A percentile compares a stretch with the other conserved stretches of the same genome.
These are phyloP conservation scores for Candida sphagnicola DNA, from an alignment of 805 yeast species.

Conservation along the genomic window DNA sequence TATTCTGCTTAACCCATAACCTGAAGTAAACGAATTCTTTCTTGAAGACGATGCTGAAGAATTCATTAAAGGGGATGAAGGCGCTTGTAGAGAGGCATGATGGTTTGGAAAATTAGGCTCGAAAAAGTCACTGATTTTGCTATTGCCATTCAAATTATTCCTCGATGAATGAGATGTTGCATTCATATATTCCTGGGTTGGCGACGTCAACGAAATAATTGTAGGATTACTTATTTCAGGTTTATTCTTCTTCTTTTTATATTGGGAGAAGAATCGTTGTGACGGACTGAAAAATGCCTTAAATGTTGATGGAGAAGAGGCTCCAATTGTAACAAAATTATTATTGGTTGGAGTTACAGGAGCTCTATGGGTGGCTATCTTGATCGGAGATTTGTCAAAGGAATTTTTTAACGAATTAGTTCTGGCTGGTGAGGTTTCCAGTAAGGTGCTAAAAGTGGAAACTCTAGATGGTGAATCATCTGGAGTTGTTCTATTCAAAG, in stretches of 20 bases:
- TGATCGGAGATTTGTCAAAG: constrained; percentile 1
- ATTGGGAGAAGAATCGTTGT: constrained; percentile 27
- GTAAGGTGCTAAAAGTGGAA: not conserved
- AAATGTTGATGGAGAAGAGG: constrained; percentile 31
- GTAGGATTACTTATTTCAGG: constrained; percentile 20
- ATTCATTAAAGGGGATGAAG: constrained; percentile 3
- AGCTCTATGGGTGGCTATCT: not conserved
- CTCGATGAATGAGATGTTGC: not conserved
- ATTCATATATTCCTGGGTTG: constrained; percentile 2
- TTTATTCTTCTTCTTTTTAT: constrained; percentile 14
- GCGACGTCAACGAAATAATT: constrained; percentile 26
- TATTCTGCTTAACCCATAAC: constrained; percentile 25
- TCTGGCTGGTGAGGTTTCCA: constrained; percentile 1
- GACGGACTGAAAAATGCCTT: constrained; percentile 37
- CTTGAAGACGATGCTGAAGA: constrained; percentile 13
- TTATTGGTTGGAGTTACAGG: constrained; percentile 24
- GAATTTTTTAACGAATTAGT: not conserved
- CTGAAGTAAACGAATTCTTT: constrained; percentile 25
- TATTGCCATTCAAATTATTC: not conserved
- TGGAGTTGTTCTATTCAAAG: not conserved
- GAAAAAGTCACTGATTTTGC: not conserved
- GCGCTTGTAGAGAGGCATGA: not conserved
- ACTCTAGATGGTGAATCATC: not conserved
- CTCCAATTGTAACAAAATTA: constrained; percentile 33
- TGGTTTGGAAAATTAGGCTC: not conserved